Percentiles rank a stretch among this genome's conserved stretches.
Conservation (phyloP, 2,329 filamentous ascomycete species). For the Trichoderma gracile region DNA sequence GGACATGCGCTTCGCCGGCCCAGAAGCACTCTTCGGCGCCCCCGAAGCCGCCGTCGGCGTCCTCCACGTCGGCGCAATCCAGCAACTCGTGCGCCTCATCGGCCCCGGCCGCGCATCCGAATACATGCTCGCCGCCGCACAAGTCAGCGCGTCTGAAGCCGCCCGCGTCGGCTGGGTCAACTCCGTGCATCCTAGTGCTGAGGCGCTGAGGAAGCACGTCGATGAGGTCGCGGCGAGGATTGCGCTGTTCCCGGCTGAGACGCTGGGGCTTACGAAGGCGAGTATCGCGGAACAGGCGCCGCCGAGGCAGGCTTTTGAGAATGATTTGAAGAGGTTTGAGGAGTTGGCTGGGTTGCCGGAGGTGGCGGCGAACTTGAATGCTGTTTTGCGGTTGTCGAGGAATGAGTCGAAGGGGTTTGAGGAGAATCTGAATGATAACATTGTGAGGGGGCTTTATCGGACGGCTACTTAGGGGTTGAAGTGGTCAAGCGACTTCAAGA, state of each 20-base stretch:
- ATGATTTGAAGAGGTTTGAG: conserved; percentile 2
- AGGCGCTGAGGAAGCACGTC: background rate
- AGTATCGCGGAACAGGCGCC: conserved; percentile 10
- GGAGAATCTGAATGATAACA: background rate
- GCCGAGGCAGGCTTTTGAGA: background rate
- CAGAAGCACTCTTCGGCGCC: background rate
- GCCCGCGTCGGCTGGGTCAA: conserved; percentile 5
- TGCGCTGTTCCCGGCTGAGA: conserved; percentile 11
- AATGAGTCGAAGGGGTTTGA: conserved; percentile 3
- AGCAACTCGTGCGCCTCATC: conserved; percentile 7
- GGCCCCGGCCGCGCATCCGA: conserved; percentile 8
- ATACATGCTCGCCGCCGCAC: background rate
- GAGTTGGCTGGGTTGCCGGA: conserved; percentile 3
- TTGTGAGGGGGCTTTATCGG: background rate
- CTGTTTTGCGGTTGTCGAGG: background rate
- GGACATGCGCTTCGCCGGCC: conserved; percentile 9
- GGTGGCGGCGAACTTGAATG: background rate
- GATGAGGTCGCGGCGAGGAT: background rate
- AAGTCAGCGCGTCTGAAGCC: conserved; percentile 8
- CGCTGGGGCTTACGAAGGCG: background rate
- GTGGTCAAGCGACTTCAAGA: background rate
- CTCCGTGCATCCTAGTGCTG: background rate
- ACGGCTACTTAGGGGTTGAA: background rate
- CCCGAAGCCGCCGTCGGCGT: conserved; percentile 4
- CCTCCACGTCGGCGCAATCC: conserved; percentile 4